Evolutionary conservation across 768 basidiomycete species (phyloP), one percentile per base, ranked within the genome.

Genomic region (Rhodosporidiobolus sp.): DNA sequence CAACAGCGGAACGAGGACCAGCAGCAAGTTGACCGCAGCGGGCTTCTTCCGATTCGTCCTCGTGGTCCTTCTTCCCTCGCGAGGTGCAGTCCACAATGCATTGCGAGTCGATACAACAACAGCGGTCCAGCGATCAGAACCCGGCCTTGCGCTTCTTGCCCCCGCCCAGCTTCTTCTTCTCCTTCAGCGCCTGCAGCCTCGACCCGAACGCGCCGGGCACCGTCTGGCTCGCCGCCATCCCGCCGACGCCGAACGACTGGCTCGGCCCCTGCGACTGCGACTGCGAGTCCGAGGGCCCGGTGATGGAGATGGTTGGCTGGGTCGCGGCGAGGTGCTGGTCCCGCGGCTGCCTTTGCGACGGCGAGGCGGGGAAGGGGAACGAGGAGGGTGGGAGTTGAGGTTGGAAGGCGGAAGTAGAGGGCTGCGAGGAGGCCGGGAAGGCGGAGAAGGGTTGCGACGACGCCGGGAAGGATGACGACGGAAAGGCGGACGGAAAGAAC

Each of bases 141-240:
- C 78, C 78, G 8, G 69, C 73, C 16, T 69, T 60, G n/a, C 77
- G 65, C 58, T 78, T 78, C 70, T 77, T 77, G 38, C 58, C 67
- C 52, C 61, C 61, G 58, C 58, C 70, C 65, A 60, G 53, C 56
- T 70, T 72, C 57, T 62, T 55, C 63, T 52, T 61, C 58, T 59
- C 57, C 56, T 30, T 56, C 28, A 28, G 28, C 65, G 24, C 49
- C 22, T 14, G 1, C 43, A 54, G 12, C 54, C 77, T 58, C 60
- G 73, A 66, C 19, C 75, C 76, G 38, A 69, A 72, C 34, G 63
- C 65, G 4, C 78, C 78, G 14, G 78, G 78, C 22, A 78, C 55
- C 10, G 67, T 30, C 58, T 78, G 76, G 3, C 54, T 59, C 16
- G 67, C 61, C 32, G 70, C 59, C 38, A 43, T 43, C 19, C 66